phyloP scores from a whole-genome alignment of 768 basidiomycete species.

The Gloeopeniophorella convolvens region DNA sequence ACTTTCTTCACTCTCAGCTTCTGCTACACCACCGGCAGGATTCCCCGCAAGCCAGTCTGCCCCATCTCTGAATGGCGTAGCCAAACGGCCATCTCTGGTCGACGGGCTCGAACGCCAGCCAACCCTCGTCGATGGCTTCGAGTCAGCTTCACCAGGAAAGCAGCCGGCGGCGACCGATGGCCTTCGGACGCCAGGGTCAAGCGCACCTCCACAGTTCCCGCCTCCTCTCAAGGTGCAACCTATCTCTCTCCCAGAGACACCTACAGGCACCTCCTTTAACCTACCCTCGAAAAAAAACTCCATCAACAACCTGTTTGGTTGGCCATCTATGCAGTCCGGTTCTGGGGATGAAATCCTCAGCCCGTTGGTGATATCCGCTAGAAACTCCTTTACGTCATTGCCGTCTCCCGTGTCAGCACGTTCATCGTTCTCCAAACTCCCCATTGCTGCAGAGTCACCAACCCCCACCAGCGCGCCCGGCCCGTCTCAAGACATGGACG shows the following conservation, averaged over 20 bases:
- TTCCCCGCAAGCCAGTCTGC: slow-evolving; percentile 10
- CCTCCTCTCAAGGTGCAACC: slow-evolving; percentile 26
- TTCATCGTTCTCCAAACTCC: slow-evolving; percentile 8
- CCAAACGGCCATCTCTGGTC: neutral
- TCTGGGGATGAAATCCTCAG: slow-evolving; percentile 24
- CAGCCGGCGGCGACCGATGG: neutral
- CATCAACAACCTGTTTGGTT: slow-evolving; percentile 24
- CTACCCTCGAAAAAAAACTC: slow-evolving; percentile 15
- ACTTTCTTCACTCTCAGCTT: neutral
- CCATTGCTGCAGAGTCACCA: slow-evolving; percentile 1
- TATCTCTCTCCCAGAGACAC: slow-evolving; percentile 29
- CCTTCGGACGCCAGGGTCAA: neutral
- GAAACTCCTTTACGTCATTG: slow-evolving; percentile 13
- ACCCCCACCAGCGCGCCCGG: neutral
- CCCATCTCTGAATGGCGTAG: slow-evolving; percentile 1
- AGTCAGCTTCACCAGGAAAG: neutral
- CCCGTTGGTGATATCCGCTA: slow-evolving; percentile 20
- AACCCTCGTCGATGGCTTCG: slow-evolving; percentile 9
- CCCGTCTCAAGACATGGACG: neutral
- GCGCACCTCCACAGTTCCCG: neutral
- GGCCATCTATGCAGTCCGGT: slow-evolving; percentile 21
- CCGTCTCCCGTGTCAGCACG: slow-evolving; percentile 14
- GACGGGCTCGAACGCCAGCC: slow-evolving; percentile 1
- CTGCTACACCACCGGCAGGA: neutral
- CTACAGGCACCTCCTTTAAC: slow-evolving; percentile 26